Base-by-base conservation (phyloP, 1,284 basidiomycete genomes). In the Blastosporella zonata region DNA sequence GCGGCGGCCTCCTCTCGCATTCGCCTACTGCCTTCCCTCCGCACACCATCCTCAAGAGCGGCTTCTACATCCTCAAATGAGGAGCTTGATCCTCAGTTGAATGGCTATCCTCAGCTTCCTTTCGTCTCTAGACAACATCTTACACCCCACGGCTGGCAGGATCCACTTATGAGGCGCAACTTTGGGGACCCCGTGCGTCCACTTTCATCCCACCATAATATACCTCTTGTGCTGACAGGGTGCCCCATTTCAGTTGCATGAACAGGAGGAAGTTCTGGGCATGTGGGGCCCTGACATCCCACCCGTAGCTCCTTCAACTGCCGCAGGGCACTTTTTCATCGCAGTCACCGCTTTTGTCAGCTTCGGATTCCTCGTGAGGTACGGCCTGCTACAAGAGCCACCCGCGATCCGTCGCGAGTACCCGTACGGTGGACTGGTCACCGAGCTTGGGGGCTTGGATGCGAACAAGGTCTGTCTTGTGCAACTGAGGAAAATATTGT, bases 201-300 rank as follows among this genome's bases (percentile, higher is more conserved):
- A 4, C 25, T 50, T 39, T 50, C 10, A 33, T 17, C 9, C 34
- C 27, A 40, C 31, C 13, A 10, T 27, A 18, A 15, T 34, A 33
- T 17, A 12, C 17, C 35, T 37, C 43, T 54, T 53, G 36, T 49
- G 44, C 51, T 36, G 43, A 43, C n/a, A n/a, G n/a, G n/a, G n/a
- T n/a, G n/a, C n/a, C n/a, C n/a, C n/a, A 34, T 38, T 48, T 49
- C 61, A 93, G 90, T 65, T 93, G 28, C 90, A 92, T 58, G 89
- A 92, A 67, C 78, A 83, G 62, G 89, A 93, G 58, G 92, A 95
- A 62, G 72, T 87, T 18, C 70, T 88, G 53, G 87, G 86, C 38
- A 90, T 94, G 87, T 94, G 90, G 90, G 87, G 88, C 38, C 91
- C 90, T 13, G 92, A 95, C 62, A 73, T 82, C 37, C 75, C 87